These are phyloP conservation scores for Cornus florida DNA, from an alignment of 148 eudicot genomes.

Conservation along the genomic window DNA sequence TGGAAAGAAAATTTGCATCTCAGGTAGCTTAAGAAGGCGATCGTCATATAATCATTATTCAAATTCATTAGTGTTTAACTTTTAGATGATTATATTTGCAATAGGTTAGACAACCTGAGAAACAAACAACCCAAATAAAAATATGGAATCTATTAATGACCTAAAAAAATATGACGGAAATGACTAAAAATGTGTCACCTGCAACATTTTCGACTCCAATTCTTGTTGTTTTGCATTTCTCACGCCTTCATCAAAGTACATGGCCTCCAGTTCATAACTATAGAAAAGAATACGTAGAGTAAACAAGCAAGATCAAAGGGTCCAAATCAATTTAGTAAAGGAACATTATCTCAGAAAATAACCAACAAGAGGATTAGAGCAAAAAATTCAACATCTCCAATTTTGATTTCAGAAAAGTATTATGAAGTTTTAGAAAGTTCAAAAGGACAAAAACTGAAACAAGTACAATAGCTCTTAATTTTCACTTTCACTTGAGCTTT, in stretches of 20 bases:
- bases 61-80: neutral
- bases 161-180: neutral
- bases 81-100: neutral
- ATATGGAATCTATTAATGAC: neutral
- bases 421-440: neutral
- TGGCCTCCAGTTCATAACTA: conserved; percentile 39
- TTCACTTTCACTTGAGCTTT: neutral
- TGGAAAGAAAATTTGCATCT: neutral
- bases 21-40: neutral
- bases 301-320: neutral
- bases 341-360: neutral
- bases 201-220: conserved; percentile 29
- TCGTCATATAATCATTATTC: neutral
- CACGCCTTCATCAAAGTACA: conserved; percentile 40
- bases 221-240: conserved; percentile 37
- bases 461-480: too few species aligned
- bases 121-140: neutral
- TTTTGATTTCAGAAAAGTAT: neutral
- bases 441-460: too few species aligned
- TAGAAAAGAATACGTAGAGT: neutral
- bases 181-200: conserved; percentile 18
- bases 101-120: neutral
- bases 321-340: neutral
- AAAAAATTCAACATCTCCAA: neutral
- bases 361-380: neutral